These are phyloP conservation scores for Lonicera japonica DNA, from an alignment of 129 eudicot genomes.

Conservation along the genomic window DNA sequence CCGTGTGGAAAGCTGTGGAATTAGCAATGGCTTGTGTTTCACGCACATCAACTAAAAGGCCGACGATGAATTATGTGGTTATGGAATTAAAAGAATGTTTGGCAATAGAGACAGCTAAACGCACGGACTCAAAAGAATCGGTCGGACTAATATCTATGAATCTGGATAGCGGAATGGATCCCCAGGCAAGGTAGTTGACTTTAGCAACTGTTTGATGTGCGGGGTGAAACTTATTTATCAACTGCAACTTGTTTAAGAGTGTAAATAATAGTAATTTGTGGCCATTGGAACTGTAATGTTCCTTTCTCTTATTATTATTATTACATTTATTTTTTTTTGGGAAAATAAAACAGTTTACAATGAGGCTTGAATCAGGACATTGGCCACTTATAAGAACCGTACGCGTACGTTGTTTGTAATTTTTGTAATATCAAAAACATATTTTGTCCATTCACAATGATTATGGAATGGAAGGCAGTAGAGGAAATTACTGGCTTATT, in stretches of 20 bases:
- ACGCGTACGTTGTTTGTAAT: too few species aligned
- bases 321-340: too few species aligned
- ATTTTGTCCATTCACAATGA: too few species aligned
- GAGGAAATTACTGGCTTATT: too few species aligned
- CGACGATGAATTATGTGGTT: conserved; percentile 23
- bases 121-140: not conserved
- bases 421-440: too few species aligned
- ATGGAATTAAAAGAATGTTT: conserved; percentile 21
- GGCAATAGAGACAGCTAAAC: not conserved
- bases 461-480: too few species aligned
- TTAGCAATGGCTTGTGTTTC: conserved; percentile 24
- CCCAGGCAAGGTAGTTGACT: not conserved
- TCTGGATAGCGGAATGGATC: not conserved
- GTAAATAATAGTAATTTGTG: not conserved
- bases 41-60: conserved; percentile 6
- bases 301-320: not conserved
- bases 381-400: too few species aligned
- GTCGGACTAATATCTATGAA: not conserved
- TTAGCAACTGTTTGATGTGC: too few species aligned
- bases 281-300: not conserved
- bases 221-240: not conserved
- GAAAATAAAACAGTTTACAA: too few species aligned
- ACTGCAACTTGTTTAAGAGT: not conserved
- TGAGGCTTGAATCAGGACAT: too few species aligned
- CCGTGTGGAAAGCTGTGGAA: conserved; percentile 25